Evolutionary conservation across 2,329 filamentous ascomycete genomes (phyloP).

Genomic region (Teratosphaeria zuluensis): DNA sequence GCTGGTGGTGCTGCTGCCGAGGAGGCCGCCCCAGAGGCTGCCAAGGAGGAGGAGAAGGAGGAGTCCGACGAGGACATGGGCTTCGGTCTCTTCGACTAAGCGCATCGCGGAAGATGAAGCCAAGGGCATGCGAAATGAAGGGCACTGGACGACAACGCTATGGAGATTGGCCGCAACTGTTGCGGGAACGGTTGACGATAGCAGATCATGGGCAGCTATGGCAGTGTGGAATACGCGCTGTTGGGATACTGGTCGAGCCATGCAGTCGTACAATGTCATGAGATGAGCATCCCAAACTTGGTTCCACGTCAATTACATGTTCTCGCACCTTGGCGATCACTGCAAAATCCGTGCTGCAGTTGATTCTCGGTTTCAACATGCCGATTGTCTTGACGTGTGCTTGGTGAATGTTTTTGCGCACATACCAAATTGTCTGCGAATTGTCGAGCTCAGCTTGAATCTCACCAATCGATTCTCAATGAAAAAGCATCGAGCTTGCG

Average conservation of each 20-base stretch:
- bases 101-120: conserved; percentile 11
- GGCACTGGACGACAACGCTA: neutral
- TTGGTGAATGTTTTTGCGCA: too few relatives aligned
- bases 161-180: neutral
- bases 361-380: neutral
- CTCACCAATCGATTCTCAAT: too few relatives aligned
- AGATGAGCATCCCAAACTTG: neutral
- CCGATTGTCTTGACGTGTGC: too few relatives aligned
- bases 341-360: neutral
- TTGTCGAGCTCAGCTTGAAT: too few relatives aligned
- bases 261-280: neutral
- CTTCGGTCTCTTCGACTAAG: conserved; percentile 60
- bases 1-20: conserved; percentile 59
- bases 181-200: neutral
- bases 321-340: neutral
- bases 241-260: neutral
- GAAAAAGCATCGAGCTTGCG: too few relatives aligned
- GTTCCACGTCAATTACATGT: neutral
- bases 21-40: conserved; percentile 43
- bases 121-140: neutral
- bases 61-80: conserved; percentile 72
- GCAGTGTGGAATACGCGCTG: neutral
- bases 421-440: too few relatives aligned
- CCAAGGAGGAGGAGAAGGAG: conserved; percentile 69
- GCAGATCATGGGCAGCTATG: neutral